Evolutionary conservation across 2,329 filamentous ascomycete genomes (phyloP), one percentile per base, ranked within the genome.

Genomic region (Neophaeococcomyces aloes): DNA sequence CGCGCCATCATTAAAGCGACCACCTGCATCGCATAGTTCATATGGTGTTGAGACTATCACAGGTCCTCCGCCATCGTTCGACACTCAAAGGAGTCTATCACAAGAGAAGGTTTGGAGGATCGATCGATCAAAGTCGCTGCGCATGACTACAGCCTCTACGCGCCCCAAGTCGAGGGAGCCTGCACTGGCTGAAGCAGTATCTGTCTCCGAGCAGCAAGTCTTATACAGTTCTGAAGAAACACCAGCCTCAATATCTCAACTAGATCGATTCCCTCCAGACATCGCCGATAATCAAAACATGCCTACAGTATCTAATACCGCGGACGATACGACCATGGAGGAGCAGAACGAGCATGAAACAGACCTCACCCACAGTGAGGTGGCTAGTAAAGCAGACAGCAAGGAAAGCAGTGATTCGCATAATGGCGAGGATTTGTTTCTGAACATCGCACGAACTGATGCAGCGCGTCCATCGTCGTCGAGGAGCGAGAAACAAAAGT

Each of bases 11-110:
- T 46, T 47, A 29, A 61, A 61, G 58, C 58, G 64, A 50, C 62
- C 68, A 23, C 69, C 69, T 31, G 67, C 68, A 18, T 71, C 68
- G 38, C 64, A 64, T 49, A 69, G 65, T 51, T 67, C 64, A 42
- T 62, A 68, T 63, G 68, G 69, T 53, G 69, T 72, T 61, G 66
- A 69, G 56, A 70, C 66, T 23, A 65, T 62, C 45, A 59, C 64
- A 54, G 71, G 69, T 47, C 70, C 71, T 35, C 70, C 69, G 40
- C 66, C 71, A 46, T 65, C 69, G n/a, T 62, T 71, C 46, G 66
- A 69, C 47, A 71, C 69, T 40, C 68, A 68, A 45, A 61, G 61
- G 45, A 57, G 57, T 30, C 53, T 61, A 35, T 58, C 60, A 52
- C 59, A 64, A 45, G 58, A 63, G 52, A 56, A 54, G 40, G 51